Evolutionary conservation across 1,139 yeast species (phyloP), one percentile per base, ranked within the genome.

Genomic region (Trichomonascaceae sp.): DNA sequence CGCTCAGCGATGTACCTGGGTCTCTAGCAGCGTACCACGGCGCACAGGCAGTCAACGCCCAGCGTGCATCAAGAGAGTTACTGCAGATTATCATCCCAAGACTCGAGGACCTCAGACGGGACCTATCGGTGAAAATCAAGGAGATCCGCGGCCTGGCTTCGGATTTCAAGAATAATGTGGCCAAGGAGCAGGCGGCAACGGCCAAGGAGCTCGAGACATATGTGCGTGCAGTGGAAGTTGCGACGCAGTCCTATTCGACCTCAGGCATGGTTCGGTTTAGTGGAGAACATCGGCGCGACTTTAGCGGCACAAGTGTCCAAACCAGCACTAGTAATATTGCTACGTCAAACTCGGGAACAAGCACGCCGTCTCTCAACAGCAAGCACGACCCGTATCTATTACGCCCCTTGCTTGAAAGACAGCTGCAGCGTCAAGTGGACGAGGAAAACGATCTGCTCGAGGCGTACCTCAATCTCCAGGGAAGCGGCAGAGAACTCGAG

Each of bases 391-490:
- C 98, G 1, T 87, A 75, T 49, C 57, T 89, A 43, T 67, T 82
- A 28, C 82, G 81, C 54, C 62, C 74, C 29, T 60, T 65, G 28
- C 64, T 87, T 46, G 95, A 87, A 45, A 68, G 74, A 51, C 93
- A 80, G 53, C 69, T 89, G 49, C 74, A 71, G 45, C 70, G 69
- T 43, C 94, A 84, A 54, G 57, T 89, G 32, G 69, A 69, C 17
- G 96, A 85, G 55, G 97, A 89, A 54, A 79, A 78, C 54, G 78
- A 76, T 48, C 64, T 89, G 35, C 80, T 82, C 48, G 94, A 85
- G 51, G 95, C 97, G 0, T 87, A 72, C 52, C 67, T 76, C 43
- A 87, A 89, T 56, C 65, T 87, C 45, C 95, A 89, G 59, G 71
- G 73, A 28, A 80, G 94, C 1, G 96, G 94, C 31, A 75, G 79